Evolutionary conservation across 306 rosid species (phyloP).

Genomic region (Sicyos edulis): DNA sequence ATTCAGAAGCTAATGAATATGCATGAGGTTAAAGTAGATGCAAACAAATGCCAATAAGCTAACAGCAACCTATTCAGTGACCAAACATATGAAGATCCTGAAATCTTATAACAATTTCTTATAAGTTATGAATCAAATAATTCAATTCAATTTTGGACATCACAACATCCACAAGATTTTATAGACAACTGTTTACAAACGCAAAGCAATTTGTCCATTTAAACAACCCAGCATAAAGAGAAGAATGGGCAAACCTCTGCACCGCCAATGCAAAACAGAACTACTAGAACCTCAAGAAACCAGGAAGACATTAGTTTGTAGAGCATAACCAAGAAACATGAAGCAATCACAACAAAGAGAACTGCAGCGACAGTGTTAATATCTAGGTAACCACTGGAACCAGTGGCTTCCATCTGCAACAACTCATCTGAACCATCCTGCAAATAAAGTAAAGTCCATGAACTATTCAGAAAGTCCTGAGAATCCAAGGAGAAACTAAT

Average conservation of each 20-base stretch:
- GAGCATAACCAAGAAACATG: slow-evolving; percentile 87
- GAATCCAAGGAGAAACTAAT: slow-evolving; percentile 16
- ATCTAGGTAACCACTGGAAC: slow-evolving; percentile 66
- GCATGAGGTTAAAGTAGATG: background rate
- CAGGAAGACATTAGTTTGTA: slow-evolving; percentile 85
- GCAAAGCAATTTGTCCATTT: slow-evolving; percentile 17
- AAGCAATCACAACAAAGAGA: slow-evolving; percentile 83
- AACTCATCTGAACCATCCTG: slow-evolving; percentile 86
- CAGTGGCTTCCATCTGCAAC: slow-evolving; percentile 41
- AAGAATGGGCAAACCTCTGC: slow-evolving; percentile 58
- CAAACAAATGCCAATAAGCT: background rate
- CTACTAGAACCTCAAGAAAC: slow-evolving; percentile 89
- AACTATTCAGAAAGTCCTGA: slow-evolving; percentile 17
- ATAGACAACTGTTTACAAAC: background rate
- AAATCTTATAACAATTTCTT: background rate
- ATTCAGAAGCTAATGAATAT: background rate
- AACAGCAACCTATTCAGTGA: background rate
- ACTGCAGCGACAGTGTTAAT: slow-evolving; percentile 75
- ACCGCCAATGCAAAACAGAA: slow-evolving; percentile 90
- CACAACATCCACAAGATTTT: background rate
- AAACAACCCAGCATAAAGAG: slow-evolving; percentile 18
- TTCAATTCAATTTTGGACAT: slow-evolving; percentile 8
- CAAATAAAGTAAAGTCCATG: slow-evolving; percentile 19
- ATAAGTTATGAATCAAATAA: background rate
- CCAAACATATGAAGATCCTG: slow-evolving; percentile 10